These are phyloP conservation scores for Clohesyomyces aquaticus DNA, from an alignment of 495 filamentous ascomycete species.

Conservation along the genomic window DNA sequence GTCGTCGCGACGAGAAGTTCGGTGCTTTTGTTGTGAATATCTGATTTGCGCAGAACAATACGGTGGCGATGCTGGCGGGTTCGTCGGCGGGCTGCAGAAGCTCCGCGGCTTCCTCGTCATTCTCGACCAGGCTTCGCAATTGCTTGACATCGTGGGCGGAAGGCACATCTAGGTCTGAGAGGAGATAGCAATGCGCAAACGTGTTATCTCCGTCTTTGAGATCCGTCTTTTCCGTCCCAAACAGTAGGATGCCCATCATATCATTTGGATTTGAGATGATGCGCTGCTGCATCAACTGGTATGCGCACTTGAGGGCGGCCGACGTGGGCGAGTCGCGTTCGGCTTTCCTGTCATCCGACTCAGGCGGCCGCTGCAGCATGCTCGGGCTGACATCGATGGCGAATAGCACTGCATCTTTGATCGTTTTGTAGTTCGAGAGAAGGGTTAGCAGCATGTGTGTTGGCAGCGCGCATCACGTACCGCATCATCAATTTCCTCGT, in stretches of 20 bases:
- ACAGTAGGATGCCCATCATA: conserved; percentile 97
- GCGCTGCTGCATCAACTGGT: conserved; percentile 93
- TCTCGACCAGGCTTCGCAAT: conserved; percentile 73
- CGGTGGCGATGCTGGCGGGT: conserved; percentile 79
- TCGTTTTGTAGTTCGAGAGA: conserved; percentile 81
- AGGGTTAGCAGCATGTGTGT: conserved; percentile 12
- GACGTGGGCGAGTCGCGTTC: conserved; percentile 70
- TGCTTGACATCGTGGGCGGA: conserved; percentile 82
- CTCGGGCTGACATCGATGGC: conserved; percentile 92
- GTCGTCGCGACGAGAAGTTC: conserved; percentile 86
- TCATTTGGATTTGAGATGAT: conserved; percentile 96
- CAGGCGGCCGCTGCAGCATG: conserved; percentile 74
- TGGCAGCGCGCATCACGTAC: conserved; percentile 54
- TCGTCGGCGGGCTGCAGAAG: conserved; percentile 68
- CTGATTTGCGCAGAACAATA: conserved; percentile 93
- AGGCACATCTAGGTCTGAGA: conserved; percentile 86
- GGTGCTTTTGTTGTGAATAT: conserved; percentile 94
- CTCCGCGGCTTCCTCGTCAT: conserved; percentile 64
- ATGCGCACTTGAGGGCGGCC: conserved; percentile 92
- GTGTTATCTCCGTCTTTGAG: conserved; percentile 70
- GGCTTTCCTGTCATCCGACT: conserved; percentile 69
- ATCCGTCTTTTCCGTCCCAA: conserved; percentile 84
- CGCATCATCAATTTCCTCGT: conserved; percentile 71
- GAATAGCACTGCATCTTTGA: conserved; percentile 96
- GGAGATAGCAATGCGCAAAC: conserved; percentile 91